Evolutionary conservation across 2,329 filamentous ascomycete genomes (phyloP).

Genomic region (Coniochaeta sp.): DNA sequence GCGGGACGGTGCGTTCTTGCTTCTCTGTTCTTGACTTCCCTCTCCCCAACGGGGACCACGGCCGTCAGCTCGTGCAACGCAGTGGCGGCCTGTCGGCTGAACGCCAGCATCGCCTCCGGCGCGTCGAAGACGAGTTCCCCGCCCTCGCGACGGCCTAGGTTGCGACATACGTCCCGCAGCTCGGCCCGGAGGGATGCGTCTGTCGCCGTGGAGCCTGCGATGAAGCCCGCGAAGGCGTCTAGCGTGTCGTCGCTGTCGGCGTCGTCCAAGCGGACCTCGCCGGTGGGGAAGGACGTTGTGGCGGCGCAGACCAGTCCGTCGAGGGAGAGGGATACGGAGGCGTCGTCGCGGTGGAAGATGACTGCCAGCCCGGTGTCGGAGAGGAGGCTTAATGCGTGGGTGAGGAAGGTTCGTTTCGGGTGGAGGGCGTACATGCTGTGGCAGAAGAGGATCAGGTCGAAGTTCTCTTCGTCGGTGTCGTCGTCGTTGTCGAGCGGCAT

Average conservation of each 20-base stretch:
- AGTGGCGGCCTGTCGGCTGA: slow-evolving; percentile 39
- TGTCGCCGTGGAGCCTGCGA: slow-evolving; percentile 33
- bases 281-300: slow-evolving; percentile 38
- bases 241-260: slow-evolving; percentile 35
- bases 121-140: slow-evolving; percentile 37
- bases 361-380: slow-evolving; percentile 34
- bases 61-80: slow-evolving; percentile 32
- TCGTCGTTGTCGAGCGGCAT: slow-evolving; percentile 28
- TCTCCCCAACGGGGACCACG: slow-evolving; percentile 27
- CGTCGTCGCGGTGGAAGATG: slow-evolving; percentile 50
- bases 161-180: slow-evolving; percentile 48
- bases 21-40: slow-evolving; percentile 41
- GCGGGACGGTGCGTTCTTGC: slow-evolving; percentile 37
- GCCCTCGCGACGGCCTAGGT: slow-evolving; percentile 29
- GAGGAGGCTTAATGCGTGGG: slow-evolving; percentile 40
- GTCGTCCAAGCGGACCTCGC: slow-evolving; percentile 33
- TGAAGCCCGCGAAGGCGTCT: slow-evolving; percentile 44
- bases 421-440: slow-evolving; percentile 58
- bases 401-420: slow-evolving; percentile 36
- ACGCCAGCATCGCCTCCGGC: slow-evolving; percentile 42
- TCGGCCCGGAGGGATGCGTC: slow-evolving; percentile 19
- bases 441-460: slow-evolving; percentile 52
- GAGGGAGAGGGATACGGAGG: slow-evolving; percentile 34
- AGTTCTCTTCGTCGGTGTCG: slow-evolving; percentile 27
- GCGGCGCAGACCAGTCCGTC: slow-evolving; percentile 39